Base-by-base conservation (phyloP, 139 green algal species). In the Dunaliella primolecta region DNA sequence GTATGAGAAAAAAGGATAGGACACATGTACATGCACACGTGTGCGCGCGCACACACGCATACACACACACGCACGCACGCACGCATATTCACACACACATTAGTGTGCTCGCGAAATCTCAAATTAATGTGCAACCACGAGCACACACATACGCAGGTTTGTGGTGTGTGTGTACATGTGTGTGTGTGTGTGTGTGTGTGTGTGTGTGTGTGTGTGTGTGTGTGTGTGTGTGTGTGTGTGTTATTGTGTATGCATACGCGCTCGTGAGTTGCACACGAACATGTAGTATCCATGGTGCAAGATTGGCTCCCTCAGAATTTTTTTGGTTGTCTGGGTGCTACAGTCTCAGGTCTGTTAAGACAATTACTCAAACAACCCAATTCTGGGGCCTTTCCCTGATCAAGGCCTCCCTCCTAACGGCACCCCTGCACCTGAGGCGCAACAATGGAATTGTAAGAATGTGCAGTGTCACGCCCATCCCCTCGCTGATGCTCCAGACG, bases 21-120 rank as follows among this genome's bases (percentile, higher is more conserved):
- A n/a, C n/a, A n/a, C n/a, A n/a, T n/a, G n/a, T n/a, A n/a, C n/a
- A n/a, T n/a, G n/a, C n/a, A n/a, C n/a, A n/a, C n/a, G 89, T 89
- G 90, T 55, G 90, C 89, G n/a, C 98, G 92, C 87, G 46, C 46
- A 15, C 46, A 64, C 46, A 15, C 46, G 15, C 46, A 64, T 15
- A 64, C 46, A 64, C 46, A 64, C 46, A 64, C 46, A 64, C 46
- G 15, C 46, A 64, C 46, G 15, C 46, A 64, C 46, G 15, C 46
- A 64, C 46, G n/a, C n/a, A n/a, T n/a, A n/a, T n/a, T n/a, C n/a
- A 64, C 46, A 64, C 46, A 64, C 46, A 64, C 46, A 64, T 15
- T 64, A 25, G 46, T 15, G 15, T 15, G 15, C 46, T 64, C 15
- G 46, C 46, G 15, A 7, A 64, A 7, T 64, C 15, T 15, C 46